These are phyloP conservation scores for Fusarium clavum DNA, from an alignment of 2,329 filamentous ascomycete genomes.

Conservation along the genomic window DNA sequence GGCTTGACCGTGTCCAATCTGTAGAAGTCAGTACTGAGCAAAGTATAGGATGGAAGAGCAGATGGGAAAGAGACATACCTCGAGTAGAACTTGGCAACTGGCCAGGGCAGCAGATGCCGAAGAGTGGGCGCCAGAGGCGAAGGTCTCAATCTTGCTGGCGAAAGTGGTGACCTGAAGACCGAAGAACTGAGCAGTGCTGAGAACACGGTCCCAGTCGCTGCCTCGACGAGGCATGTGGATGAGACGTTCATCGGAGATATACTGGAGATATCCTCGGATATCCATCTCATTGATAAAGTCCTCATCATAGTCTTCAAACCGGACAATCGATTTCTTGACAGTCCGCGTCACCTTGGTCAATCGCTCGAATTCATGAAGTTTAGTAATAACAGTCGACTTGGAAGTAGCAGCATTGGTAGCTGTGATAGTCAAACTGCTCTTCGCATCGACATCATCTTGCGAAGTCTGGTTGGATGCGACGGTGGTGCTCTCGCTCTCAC, in stretches of 20 bases:
- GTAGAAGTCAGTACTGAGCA: neutral
- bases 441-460: constrained; percentile 4
- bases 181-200: constrained; percentile 56
- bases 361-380: constrained; percentile 21
- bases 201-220: constrained; percentile 56
- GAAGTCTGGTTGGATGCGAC: constrained; percentile 22
- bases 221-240: constrained; percentile 56
- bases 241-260: constrained; percentile 55
- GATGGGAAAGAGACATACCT: constrained; percentile 44
- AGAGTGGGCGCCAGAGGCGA: constrained; percentile 33
- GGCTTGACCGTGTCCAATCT: constrained; percentile 55
- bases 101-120: constrained; percentile 51
- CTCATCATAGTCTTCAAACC: constrained; percentile 39
- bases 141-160: constrained; percentile 48
- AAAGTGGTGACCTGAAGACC: constrained; percentile 55
- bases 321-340: constrained; percentile 35
- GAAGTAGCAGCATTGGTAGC: neutral
- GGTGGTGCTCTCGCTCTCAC: constrained; percentile 30
- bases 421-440: neutral
- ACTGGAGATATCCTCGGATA: constrained; percentile 49
- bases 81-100: constrained; percentile 53
- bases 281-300: constrained; percentile 38
- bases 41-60: accelerated
- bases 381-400: neutral
- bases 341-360: constrained; percentile 31